Base-by-base conservation (phyloP, 768 basidiomycete genomes). In the Macrolepiota dolichaula region DNA sequence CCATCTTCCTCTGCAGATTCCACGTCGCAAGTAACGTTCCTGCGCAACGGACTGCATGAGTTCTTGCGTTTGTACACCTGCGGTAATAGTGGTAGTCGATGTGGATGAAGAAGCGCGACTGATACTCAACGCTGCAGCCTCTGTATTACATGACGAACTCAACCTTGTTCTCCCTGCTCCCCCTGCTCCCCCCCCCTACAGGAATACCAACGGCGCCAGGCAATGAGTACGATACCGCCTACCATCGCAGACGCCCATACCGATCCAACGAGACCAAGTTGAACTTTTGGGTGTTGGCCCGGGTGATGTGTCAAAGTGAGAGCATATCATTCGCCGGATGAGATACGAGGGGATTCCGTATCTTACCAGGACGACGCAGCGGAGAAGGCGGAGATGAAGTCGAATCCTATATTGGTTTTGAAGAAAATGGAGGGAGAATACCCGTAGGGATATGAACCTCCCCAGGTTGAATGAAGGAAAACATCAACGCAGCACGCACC, bases 271-370 rank as follows among this genome's bases (percentile, higher is more conserved):
- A 35, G 64, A 58, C 67, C 56, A 56, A 59, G 51, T 61, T 68
- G 44, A 59, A 72, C 63, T 65, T 73, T 69, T 12, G 68, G 62
- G 37, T 61, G 67, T 50, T 74, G 67, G 37, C 86, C 83, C 87
- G 59, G 2, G 73, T 71, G 51, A 90, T 70, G 1, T 88, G 73
- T 25, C 85, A 77, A 49, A 91, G 72, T 0, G 82, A 81, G 22
- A 91, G 74, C 2, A 79, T 72, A 0, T 82, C 82, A 42, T 84
- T 82, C 0, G 70, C 71, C 0, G 87, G 83, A 66, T 91, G 86
- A 65, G 91, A 90, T 2, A 91, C 66, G 17, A 91, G 77, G 2
- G 90, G 62, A 60, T 92, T 88, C 68, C 88, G 88, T 64, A 79
- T 82, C 61, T 85, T 84, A n/a, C 70, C 70, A 12, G 77, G 74